phyloP scores from a whole-genome alignment of 2,329 filamentous ascomycete genomes.

The Parastagonospora nodorum region DNA sequence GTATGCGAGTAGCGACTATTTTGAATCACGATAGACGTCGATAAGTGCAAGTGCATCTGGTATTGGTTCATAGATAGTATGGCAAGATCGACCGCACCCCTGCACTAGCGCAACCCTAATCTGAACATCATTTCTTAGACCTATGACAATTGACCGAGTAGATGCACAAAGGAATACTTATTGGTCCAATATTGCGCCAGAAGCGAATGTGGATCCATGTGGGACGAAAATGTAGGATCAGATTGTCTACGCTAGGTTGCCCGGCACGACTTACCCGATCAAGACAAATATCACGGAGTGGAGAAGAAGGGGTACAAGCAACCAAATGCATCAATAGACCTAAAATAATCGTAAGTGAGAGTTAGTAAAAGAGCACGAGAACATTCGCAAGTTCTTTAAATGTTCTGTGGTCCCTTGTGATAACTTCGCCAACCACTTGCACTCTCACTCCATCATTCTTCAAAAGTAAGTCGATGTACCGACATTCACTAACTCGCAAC shows the following conservation, averaged over 20 bases:
- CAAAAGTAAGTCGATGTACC: background rate
- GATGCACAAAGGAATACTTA: too few species aligned
- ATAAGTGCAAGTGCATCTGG: too few species aligned
- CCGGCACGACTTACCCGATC: conserved; percentile 24
- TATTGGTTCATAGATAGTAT: too few species aligned
- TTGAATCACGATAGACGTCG: too few species aligned
- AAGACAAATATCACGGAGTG: conserved; percentile 22
- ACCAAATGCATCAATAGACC: conserved; percentile 7
- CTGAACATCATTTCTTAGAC: too few species aligned
- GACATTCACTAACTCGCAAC: background rate
- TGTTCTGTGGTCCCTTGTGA: background rate
- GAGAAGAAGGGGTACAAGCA: conserved; percentile 4
- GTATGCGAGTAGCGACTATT: too few species aligned
- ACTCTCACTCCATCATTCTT: background rate
- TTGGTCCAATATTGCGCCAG: too few species aligned
- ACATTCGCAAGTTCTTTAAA: background rate
- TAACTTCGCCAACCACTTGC: background rate
- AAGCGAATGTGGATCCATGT: too few species aligned
- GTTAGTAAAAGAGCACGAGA: background rate
- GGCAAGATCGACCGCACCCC: too few species aligned
- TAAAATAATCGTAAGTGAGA: conserved; percentile 2
- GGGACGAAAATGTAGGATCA: conserved; percentile 1
- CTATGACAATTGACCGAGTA: too few species aligned
- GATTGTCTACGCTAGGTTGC: conserved; percentile 17
- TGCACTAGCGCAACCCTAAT: too few species aligned